A percentile compares a stretch with the other conserved stretches of the same genome.
These are phyloP conservation scores for Carallia pectinifolia DNA, from an alignment of 345 rosid species.

Conservation along the genomic window DNA sequence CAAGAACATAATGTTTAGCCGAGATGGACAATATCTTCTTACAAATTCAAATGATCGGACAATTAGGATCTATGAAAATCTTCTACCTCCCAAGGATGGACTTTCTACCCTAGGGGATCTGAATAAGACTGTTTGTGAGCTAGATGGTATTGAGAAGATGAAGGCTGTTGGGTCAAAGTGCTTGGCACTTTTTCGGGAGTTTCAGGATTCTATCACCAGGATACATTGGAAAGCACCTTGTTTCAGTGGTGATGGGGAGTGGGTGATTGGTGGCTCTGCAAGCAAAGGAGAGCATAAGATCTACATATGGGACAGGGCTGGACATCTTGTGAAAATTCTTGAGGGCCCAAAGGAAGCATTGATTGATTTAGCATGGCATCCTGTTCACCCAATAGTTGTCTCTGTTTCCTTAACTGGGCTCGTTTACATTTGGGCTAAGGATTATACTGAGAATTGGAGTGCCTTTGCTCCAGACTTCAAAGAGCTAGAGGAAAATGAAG, in stretches of 20 bases:
- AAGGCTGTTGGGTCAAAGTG: slow-evolving; percentile 78
- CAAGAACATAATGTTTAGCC: slow-evolving; percentile 81
- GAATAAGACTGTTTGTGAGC: slow-evolving; percentile 44
- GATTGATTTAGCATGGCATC: slow-evolving; percentile 99
- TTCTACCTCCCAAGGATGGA: slow-evolving; percentile 71
- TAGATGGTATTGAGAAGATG: slow-evolving; percentile 64
- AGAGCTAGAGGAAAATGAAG: slow-evolving; percentile 99
- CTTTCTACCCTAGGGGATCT: slow-evolving; percentile 45
- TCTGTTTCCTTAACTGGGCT: slow-evolving; percentile 91
- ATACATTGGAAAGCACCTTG: slow-evolving; percentile 99
- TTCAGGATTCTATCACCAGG: slow-evolving; percentile 94
- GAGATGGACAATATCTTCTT: slow-evolving; percentile 87
- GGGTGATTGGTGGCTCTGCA: slow-evolving; percentile 98
- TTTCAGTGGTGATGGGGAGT: slow-evolving; percentile 98
- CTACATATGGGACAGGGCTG: slow-evolving; percentile 97
- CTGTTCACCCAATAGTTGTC: slow-evolving; percentile 88
- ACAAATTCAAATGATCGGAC: slow-evolving; percentile 94
- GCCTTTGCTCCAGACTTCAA: slow-evolving; percentile 99
- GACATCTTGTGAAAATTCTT: slow-evolving; percentile 94
- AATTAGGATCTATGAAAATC: slow-evolving; percentile 89
- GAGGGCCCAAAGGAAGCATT: slow-evolving; percentile 99
- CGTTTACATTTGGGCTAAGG: slow-evolving; percentile 99
- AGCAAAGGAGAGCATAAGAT: slow-evolving; percentile 99
- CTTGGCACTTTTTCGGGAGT: slow-evolving; percentile 78
- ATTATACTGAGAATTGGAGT: slow-evolving; percentile 98